Percentiles rank a stretch among this genome's conserved stretches.
These are phyloP conservation scores for Candida boleticola DNA, from an alignment of 805 yeast species.

Conservation along the genomic window DNA sequence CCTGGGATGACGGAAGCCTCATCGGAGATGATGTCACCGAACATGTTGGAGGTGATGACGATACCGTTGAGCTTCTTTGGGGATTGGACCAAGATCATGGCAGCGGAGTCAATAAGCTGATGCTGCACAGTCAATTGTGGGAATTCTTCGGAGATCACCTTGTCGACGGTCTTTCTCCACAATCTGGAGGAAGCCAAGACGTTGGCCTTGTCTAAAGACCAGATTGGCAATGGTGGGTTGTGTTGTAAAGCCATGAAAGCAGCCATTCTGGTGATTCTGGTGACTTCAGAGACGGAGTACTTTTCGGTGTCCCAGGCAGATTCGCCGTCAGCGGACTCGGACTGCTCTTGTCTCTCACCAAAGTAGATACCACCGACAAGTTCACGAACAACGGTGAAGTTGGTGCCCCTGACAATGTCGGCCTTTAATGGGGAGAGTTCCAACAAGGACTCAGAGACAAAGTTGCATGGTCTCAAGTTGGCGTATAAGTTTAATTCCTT, in stretches of 20 bases:
- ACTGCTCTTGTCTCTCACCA: conserved; percentile 93
- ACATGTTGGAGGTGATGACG: conserved; percentile 91
- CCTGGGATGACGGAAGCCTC: conserved; percentile 99
- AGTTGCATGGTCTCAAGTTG: conserved; percentile 94
- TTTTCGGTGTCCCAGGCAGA: conserved; percentile 93
- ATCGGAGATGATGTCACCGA: conserved; percentile 96
- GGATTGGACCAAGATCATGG: conserved; percentile 91
- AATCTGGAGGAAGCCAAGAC: conserved; percentile 94
- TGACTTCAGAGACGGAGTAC: conserved; percentile 87
- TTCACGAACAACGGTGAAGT: conserved; percentile 92
- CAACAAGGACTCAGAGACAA: conserved; percentile 79
- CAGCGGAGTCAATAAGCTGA: conserved; percentile 97
- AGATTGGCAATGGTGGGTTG: conserved; percentile 89
- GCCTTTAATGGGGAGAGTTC: conserved; percentile 86
- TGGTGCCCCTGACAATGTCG: conserved; percentile 84
- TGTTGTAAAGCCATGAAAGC: conserved; percentile 93
- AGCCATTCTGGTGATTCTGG: conserved; percentile 97
- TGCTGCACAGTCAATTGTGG: conserved; percentile 86
- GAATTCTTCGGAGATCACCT: conserved; percentile 82
- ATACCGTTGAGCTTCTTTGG: conserved; percentile 93
- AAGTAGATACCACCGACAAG: conserved; percentile 97
- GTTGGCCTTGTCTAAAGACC: conserved; percentile 97
- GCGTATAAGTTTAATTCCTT: conserved; percentile 94
- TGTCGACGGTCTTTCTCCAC: conserved; percentile 93
- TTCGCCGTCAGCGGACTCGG: conserved; percentile 58